Evolutionary conservation across 257 asterid species (phyloP), one percentile per base, ranked within the genome.

Genomic region (Leonotis leonurus): DNA sequence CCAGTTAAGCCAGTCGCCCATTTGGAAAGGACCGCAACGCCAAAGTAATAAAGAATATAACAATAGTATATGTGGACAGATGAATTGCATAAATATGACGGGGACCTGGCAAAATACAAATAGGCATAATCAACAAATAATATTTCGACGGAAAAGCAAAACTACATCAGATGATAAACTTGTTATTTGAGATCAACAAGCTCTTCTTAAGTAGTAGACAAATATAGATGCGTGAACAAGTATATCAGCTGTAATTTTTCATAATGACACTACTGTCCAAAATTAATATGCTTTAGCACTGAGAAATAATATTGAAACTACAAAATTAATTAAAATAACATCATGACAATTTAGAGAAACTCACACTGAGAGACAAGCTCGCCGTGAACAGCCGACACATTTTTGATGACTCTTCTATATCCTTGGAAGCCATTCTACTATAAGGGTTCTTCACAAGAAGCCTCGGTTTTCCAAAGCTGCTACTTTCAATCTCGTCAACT

Each of bases 1-100:
- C 95, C 95, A 93, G 62, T 83, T 89, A 68, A 93, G 72, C 99
- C 99, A 93, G 67, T 93, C 99, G 35, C 96, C 99, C 95, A 93
- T 85, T 78, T 79, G 88, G 77, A 93, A 85, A 17, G 99, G 99
- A 54, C 99, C 99, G 73, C 97, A 93, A 18, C 85, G 91, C 72
- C 90, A 76, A 46, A 89, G 83, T 59, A 93, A 75, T 64, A 87
- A 69, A 54, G 99, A 77, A 79, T 93, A 89, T 51, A 93, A 67
- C 52, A 87, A 71, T 62, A 97, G 99, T 73, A 93, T 87, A 32
- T 68, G 93, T 17, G 99, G 99, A 78, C 99, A 93, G 56, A 93
- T 79, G 39, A 93, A 75, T 68, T 83, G 84, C 97, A 89, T 87
- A 54, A 93, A 80, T 68, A 93, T 68, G 77, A 93, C 92, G 2